Evolutionary conservation across 1,139 yeast species (phyloP).

Genomic region (Debaryomyces robertsiae): DNA sequence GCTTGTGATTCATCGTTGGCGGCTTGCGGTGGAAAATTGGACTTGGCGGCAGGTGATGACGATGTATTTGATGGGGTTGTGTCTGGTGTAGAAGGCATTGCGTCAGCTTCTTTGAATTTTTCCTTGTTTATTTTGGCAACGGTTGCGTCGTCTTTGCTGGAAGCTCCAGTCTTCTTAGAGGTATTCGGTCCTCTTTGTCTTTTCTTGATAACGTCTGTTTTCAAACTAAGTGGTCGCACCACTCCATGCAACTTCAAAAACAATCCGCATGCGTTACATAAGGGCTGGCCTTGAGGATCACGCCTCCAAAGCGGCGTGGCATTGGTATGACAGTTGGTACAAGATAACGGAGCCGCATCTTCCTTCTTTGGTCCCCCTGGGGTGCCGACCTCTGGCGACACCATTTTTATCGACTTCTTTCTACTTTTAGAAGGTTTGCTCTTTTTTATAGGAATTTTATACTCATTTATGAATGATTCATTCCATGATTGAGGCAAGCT

Average conservation of each 20-base stretch:
- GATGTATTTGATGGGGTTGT: not conserved
- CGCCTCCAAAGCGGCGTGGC: constrained; percentile 65
- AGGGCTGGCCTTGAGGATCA: constrained; percentile 54
- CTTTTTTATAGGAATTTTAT: constrained; percentile 9
- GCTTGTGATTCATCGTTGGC: not conserved
- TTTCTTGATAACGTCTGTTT: constrained; percentile 88
- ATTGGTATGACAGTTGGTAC: constrained; percentile 57
- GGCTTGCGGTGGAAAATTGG: not conserved
- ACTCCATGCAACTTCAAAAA: constrained; percentile 61
- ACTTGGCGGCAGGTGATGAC: constrained; percentile 7
- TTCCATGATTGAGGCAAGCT: constrained; percentile 10
- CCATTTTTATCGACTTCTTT: constrained; percentile 8
- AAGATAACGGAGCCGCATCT: constrained; percentile 19
- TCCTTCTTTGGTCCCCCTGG: constrained; percentile 4
- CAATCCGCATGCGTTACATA: constrained; percentile 64
- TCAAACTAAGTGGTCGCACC: constrained; percentile 62
- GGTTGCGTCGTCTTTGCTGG: constrained; percentile 38
- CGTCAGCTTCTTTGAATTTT: constrained; percentile 1
- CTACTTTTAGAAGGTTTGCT: constrained; percentile 12
- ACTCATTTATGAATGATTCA: constrained; percentile 10
- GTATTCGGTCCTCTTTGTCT: constrained; percentile 34
- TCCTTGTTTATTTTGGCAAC: constrained; percentile 26
- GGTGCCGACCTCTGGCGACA: constrained; percentile 5
- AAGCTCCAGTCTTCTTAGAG: constrained; percentile 9
- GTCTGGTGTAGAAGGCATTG: not conserved